A percentile compares a stretch with the other conserved stretches of the same genome.
Conservation (phyloP, 306 rosid genomes). For the Vicia sativa region DNA sequence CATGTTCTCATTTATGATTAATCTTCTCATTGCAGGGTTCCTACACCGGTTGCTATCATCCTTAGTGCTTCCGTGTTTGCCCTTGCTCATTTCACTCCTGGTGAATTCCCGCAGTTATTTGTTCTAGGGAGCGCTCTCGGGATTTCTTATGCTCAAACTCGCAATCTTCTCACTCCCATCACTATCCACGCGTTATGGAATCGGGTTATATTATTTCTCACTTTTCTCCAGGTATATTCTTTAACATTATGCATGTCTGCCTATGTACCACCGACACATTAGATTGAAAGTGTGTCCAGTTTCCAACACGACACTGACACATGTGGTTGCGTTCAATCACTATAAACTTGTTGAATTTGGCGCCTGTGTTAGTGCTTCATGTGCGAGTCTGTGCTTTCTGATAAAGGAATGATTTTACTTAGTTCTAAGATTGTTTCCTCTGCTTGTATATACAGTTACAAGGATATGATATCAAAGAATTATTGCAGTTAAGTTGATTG, state of each 20-base stretch:
- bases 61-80: constrained; percentile 85
- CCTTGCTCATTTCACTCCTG: constrained; percentile 97
- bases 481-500: constrained; percentile 75
- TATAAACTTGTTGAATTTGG: too few relatives aligned
- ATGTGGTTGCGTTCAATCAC: too few relatives aligned
- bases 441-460: constrained; percentile 63
- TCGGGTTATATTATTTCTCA: constrained; percentile 86
- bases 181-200: constrained; percentile 96
- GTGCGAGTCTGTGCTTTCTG: background rate
- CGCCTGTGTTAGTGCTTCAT: too few relatives aligned
- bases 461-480: constrained; percentile 95
- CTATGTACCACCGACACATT: too few relatives aligned
- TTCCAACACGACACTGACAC: too few relatives aligned
- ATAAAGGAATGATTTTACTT: background rate
- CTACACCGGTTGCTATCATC: constrained; percentile 82
- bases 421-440: constrained; percentile 29
- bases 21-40: constrained; percentile 65
- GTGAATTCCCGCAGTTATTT: constrained; percentile 94
- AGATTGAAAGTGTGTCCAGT: too few relatives aligned
- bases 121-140: constrained; percentile 92
- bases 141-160: constrained; percentile 95
- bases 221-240: constrained; percentile 75
- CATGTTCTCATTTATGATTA: constrained; percentile 7
- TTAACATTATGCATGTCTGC: background rate
- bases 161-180: constrained; percentile 92